Percentiles rank a stretch among this genome's conserved stretches.
Conservation (phyloP, 371 early-diverging fungal species). For the Nematocida sp. region DNA sequence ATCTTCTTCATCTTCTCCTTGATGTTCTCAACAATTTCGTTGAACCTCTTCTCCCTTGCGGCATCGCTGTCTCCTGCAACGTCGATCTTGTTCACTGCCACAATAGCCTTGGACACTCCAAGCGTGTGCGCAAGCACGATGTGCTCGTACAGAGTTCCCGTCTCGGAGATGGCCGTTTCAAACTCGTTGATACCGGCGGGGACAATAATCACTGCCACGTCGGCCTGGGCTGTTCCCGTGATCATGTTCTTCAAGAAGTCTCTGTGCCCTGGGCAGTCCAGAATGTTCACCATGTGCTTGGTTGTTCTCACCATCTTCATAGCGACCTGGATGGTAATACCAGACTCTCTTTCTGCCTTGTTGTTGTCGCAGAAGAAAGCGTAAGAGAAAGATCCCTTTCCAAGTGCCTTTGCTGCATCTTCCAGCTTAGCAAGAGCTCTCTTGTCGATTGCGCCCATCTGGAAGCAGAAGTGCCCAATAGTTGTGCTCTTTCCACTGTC, state of each 20-base stretch:
- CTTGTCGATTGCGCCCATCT: slow-evolving; percentile 58
- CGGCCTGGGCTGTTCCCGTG: slow-evolving; percentile 90
- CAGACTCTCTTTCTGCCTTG: slow-evolving; percentile 61
- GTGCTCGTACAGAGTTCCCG: slow-evolving; percentile 94
- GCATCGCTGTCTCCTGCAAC: slow-evolving; percentile 70
- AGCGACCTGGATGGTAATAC: slow-evolving; percentile 63
- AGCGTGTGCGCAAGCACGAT: slow-evolving; percentile 84
- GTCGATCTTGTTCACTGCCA: slow-evolving; percentile 97
- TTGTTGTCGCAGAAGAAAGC: slow-evolving; percentile 63
- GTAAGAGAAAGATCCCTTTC: slow-evolving; percentile 59
- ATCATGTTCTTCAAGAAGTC: slow-evolving; percentile 99
- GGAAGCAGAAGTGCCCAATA: slow-evolving; percentile 54
- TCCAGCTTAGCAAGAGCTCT: slow-evolving; percentile 57
- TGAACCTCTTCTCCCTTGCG: slow-evolving; percentile 70
- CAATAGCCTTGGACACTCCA: slow-evolving; percentile 83
- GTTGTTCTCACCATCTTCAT: slow-evolving; percentile 52
- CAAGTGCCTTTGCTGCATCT: slow-evolving; percentile 54
- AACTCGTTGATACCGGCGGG: slow-evolving; percentile 83
- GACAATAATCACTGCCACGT: slow-evolving; percentile 94
- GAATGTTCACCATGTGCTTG: slow-evolving; percentile 63
- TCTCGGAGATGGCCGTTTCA: slow-evolving; percentile 62
- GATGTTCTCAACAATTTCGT: slow-evolving; percentile 96
- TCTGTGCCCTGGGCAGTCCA: slow-evolving; percentile 98
- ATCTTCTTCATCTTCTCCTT: slow-evolving; percentile 80
- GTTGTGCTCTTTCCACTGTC: slow-evolving; percentile 65